Percentiles rank a stretch among this genome's conserved stretches.
These are phyloP conservation scores for Psilocybe sp. DNA, from an alignment of 768 basidiomycete species.

Conservation along the genomic window DNA sequence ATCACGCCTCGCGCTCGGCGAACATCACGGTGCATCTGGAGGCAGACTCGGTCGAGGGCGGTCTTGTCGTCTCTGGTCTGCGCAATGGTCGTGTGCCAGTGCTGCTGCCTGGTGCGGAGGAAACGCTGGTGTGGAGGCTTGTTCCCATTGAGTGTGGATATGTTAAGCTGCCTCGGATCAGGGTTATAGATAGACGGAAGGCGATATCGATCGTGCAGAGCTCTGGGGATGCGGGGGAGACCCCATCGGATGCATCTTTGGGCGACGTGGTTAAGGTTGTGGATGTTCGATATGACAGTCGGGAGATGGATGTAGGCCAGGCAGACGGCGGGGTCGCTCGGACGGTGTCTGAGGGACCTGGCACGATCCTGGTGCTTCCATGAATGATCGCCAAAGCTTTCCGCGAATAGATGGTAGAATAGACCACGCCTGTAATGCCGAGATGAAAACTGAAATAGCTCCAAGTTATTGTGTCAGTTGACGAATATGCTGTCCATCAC, in stretches of 20 bases:
- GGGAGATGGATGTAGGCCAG: conserved; percentile 6
- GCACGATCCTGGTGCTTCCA: conserved; percentile 35
- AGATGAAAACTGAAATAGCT: neutral
- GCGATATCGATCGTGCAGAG: conserved; percentile 24
- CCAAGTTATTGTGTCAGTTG: no score
- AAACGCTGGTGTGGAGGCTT: conserved; percentile 61
- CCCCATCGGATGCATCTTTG: conserved; percentile 41
- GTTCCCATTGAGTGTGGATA: conserved; percentile 76
- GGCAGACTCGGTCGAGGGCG: conserved; percentile 51
- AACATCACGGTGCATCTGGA: conserved; percentile 74
- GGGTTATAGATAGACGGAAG: conserved; percentile 51
- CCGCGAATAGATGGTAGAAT: neutral
- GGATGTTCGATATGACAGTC: conserved; percentile 44
- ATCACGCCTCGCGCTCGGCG: conserved; percentile 59
- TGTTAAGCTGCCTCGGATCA: conserved; percentile 58
- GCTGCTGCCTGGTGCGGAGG: conserved; percentile 73
- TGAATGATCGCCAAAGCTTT: neutral
- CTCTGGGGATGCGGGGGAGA: conserved; percentile 37
- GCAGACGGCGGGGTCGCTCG: conserved; percentile 8
- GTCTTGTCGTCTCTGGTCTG: conserved; percentile 82
- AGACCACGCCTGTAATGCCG: neutral
- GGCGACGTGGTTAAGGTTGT: conserved; percentile 51
- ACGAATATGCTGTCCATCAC: conserved; percentile 1
- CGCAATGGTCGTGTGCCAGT: conserved; percentile 64
- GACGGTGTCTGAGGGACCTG: conserved; percentile 16